Evolutionary conservation across 306 rosid genomes (phyloP).

Genomic region (Benincasa hispida): DNA sequence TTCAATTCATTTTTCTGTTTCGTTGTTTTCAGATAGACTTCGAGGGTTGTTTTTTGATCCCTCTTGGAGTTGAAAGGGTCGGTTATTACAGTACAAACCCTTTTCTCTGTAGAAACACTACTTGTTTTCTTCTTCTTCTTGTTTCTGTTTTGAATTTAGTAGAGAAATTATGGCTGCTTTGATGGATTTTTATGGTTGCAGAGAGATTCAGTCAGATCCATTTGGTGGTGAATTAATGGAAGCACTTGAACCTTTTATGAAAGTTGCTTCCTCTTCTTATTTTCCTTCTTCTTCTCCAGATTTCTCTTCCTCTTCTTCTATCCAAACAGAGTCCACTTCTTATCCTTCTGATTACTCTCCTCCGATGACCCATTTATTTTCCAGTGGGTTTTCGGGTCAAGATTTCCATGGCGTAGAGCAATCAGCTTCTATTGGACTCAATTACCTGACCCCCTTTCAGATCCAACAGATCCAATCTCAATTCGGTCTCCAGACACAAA

Average conservation of each 20-base stretch:
- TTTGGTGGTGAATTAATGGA: conserved; percentile 87
- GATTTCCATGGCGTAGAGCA: conserved; percentile 28
- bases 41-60: conserved; percentile 75
- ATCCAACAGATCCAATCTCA: conserved; percentile 64
- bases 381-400: conserved; percentile 28
- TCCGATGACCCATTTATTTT: conserved; percentile 26
- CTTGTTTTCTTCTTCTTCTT: not conserved
- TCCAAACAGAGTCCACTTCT: conserved; percentile 8
- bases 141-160: not conserved
- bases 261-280: conserved; percentile 44
- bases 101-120: conserved; percentile 17
- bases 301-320: conserved; percentile 8
- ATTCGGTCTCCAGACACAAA: conserved; percentile 30
- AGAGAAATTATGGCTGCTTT: conserved; percentile 47
- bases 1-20: not conserved
- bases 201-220: conserved; percentile 40
- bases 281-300: not conserved
- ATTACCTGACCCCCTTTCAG: conserved; percentile 50
- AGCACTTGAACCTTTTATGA: conserved; percentile 96
- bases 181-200: conserved; percentile 54
- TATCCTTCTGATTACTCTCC: conserved; percentile 19
- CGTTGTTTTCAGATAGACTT: conserved; percentile 11
- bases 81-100: conserved; percentile 52
- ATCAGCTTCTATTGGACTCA: conserved; percentile 42
- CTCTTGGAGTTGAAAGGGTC: conserved; percentile 44